A percentile compares a stretch with the other conserved stretches of the same genome.
Conservation (phyloP, 352 stramenopile species). For the Phytophthora parvispora region DNA sequence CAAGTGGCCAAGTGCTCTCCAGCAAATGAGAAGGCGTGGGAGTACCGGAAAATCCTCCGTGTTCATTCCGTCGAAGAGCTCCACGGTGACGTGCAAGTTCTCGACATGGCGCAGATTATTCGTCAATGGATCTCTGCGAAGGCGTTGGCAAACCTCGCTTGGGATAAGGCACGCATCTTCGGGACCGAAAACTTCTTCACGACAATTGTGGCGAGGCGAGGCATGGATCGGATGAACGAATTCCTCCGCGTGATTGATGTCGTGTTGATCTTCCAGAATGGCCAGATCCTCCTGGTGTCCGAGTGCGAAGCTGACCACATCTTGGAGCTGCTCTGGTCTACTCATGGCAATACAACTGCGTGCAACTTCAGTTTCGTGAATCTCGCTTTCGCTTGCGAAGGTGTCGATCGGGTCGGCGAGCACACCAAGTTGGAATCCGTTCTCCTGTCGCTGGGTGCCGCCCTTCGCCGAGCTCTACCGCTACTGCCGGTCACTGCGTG, state of each 20-base stretch:
- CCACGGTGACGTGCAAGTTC: background rate
- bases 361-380: conserved; percentile 40
- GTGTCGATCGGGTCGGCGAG: conserved; percentile 5
- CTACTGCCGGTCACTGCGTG: conserved; percentile 21
- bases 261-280: conserved; percentile 53
- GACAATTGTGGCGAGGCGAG: conserved; percentile 7
- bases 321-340: conserved; percentile 41
- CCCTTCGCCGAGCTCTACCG: conserved; percentile 3
- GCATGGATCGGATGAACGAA: conserved; percentile 11
- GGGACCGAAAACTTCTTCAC: conserved; percentile 63
- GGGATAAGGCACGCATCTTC: conserved; percentile 35
- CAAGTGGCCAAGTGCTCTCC: conserved; percentile 14
- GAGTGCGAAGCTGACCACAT: conserved; percentile 52
- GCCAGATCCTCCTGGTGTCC: conserved; percentile 46
- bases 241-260: conserved; percentile 48
- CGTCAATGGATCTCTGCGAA: conserved; percentile 11
- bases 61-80: conserved; percentile 24
- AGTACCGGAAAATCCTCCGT: conserved; percentile 20
- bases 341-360: background rate
- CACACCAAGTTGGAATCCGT: conserved; percentile 6
- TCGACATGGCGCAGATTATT: conserved; percentile 10
- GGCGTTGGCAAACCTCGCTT: conserved; percentile 32
- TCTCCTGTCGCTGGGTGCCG: conserved; percentile 8
- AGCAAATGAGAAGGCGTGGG: conserved; percentile 22
- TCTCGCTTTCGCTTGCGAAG: conserved; percentile 29